A percentile compares a stretch with the other conserved stretches of the same genome.
phyloP scores from a whole-genome alignment of 2,329 filamentous ascomycete genomes.

The Fusarium graminum region DNA sequence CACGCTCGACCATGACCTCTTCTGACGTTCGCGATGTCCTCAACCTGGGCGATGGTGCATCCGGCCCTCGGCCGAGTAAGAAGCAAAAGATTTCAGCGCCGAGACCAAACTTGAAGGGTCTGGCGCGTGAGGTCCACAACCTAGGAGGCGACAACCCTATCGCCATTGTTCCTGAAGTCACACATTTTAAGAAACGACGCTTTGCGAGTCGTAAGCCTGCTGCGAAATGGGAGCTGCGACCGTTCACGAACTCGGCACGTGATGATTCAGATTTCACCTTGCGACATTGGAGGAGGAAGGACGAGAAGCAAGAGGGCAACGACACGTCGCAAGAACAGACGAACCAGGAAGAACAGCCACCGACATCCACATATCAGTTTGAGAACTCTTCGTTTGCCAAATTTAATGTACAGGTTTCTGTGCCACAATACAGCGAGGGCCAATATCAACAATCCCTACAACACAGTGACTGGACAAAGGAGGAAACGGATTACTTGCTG shows the following conservation, averaged over 20 bases:
- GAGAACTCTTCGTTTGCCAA: constrained; percentile 82
- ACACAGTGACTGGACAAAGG: constrained; percentile 84
- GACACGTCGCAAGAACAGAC: constrained; percentile 51
- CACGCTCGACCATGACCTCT: constrained; percentile 70
- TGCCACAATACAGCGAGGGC: constrained; percentile 87
- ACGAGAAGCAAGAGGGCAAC: constrained; percentile 57
- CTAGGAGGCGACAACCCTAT: constrained; percentile 76
- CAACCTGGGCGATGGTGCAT: constrained; percentile 74
- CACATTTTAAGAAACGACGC: constrained; percentile 70
- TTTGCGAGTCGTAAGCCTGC: constrained; percentile 68
- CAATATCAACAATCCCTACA: constrained; percentile 84
- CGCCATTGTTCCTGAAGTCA: constrained; percentile 72
- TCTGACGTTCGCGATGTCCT: constrained; percentile 90
- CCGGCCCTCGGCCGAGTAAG: constrained; percentile 72
- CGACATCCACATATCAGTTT: constrained; percentile 47
- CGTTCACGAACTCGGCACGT: constrained; percentile 84
- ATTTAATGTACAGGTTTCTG: constrained; percentile 84
- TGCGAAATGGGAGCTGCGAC: constrained; percentile 73
- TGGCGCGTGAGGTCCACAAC: constrained; percentile 75
- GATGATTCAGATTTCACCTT: constrained; percentile 75
- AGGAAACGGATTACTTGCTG: constrained; percentile 94
- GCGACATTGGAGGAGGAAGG: constrained; percentile 83
- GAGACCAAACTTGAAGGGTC: constrained; percentile 70
- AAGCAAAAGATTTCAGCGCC: constrained; percentile 78
- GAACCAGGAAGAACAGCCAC: constrained; percentile 29